phyloP scores from a whole-genome alignment of 1,284 basidiomycete species.

The Xerocomus nothofagi region DNA sequence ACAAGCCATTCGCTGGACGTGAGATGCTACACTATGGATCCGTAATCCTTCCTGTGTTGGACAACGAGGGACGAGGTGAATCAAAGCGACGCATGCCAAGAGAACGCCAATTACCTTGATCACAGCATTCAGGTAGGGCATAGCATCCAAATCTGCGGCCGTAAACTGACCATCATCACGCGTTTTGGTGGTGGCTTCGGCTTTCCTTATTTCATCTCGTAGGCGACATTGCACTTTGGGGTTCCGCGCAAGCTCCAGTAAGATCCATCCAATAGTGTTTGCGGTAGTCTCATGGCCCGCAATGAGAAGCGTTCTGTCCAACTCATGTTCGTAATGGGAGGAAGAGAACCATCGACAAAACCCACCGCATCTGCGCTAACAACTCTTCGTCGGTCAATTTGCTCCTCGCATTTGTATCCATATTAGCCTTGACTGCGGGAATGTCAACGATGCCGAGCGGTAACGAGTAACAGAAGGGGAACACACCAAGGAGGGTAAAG shows the following conservation, averaged over 20 bases:
- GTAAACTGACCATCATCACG: conserved; percentile 42
- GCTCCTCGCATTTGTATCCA: conserved; percentile 42
- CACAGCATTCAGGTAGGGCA: conserved; percentile 53
- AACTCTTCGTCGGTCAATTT: conserved; percentile 52
- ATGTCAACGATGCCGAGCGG: background rate
- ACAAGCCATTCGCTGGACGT: conserved; percentile 36
- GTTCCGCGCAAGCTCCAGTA: conserved; percentile 43
- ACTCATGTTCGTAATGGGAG: background rate
- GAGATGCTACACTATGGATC: conserved; percentile 36
- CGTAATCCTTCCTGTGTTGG: conserved; percentile 39
- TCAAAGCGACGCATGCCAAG: background rate
- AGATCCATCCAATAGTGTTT: conserved; percentile 40
- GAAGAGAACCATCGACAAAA: background rate
- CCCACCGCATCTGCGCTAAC: conserved; percentile 51
- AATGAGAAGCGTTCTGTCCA: conserved; percentile 23
- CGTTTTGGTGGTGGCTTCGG: conserved; percentile 35
- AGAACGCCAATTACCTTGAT: conserved; percentile 41
- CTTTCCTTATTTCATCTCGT: conserved; percentile 40
- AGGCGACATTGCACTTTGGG: conserved; percentile 40
- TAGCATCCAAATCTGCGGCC: conserved; percentile 46
- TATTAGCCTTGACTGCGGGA: conserved; percentile 52
- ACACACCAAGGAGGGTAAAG: conserved; percentile 43
- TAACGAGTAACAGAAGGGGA: background rate
- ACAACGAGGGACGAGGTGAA: background rate
- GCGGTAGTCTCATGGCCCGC: conserved; percentile 55